Evolutionary conservation across 805 yeast genomes (phyloP), one percentile per base, ranked within the genome.

Genomic region (Candida dendrica): DNA sequence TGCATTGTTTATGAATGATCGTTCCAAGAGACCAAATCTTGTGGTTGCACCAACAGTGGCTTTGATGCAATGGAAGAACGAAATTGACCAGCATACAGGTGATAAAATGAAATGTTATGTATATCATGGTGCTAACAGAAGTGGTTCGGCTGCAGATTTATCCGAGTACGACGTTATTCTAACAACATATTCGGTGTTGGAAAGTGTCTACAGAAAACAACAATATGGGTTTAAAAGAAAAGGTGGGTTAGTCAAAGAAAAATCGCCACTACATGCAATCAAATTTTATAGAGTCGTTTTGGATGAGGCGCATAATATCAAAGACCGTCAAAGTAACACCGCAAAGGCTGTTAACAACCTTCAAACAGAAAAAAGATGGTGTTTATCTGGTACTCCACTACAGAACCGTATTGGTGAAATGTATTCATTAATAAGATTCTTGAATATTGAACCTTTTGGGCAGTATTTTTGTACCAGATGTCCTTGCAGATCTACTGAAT

Each of bases 1-100:
- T 47, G 93, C 95, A 0, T 64, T 93, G 36, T 76, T 93, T 56
- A 77, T 90, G 79, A 61, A 71, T 37, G 95, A 88, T 59, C 58
- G 71, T 39, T 54, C 66, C 0, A 81, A 79, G 49, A 66, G 77
- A 10, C 97, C 97, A 9, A 86, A 81, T 49, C 65, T 93, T 46
- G 98, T 93, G 5, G 84, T 93, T 16, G 98, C 97, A 0, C 99
- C 99, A 0, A 91, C 98, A 0, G 98, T 93, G n/a, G 98, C 98
- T 0, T 66, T 93, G 37, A 86, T 93, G 84, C 99, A 93, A 60
- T 93, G 99, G 99, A 85, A 82, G 56, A 79, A 83, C 53, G 99
- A 93, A 64, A 93, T 93, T 40, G 86, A 80, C 46, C 77, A 74
- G 39, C 96, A 93, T 59, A 83, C 98, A 0, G 78, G 76, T 29